Percentiles rank a stretch among this genome's conserved stretches.
phyloP scores from a whole-genome alignment of 139 green algal genomes.

The Chlorella vulgaris region DNA sequence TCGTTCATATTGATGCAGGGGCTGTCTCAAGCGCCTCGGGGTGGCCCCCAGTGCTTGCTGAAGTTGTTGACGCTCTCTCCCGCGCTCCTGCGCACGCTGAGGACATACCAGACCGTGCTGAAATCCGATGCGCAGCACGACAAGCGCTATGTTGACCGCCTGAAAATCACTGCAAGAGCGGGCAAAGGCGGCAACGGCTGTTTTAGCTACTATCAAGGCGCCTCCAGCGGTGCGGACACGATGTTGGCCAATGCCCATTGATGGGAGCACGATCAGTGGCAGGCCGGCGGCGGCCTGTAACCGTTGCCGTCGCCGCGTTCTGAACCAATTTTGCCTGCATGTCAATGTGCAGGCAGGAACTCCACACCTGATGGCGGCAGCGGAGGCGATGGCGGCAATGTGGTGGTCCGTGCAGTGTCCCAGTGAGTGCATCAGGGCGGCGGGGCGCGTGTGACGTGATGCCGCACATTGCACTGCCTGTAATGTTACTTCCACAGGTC shows the following conservation, averaged over 20 bases:
- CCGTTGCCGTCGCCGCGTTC: too few relatives aligned
- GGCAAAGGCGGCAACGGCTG: conserved; percentile 54
- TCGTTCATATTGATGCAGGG: too few relatives aligned
- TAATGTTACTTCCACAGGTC: background rate
- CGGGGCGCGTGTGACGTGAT: too few relatives aligned
- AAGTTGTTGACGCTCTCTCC: conserved; percentile 11
- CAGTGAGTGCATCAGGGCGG: conserved; percentile 41
- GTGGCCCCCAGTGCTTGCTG: background rate
- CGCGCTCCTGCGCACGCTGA: background rate
- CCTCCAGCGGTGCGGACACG: conserved; percentile 29
- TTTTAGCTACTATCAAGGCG: conserved; percentile 31
- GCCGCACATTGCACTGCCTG: background rate
- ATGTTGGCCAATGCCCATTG: too few relatives aligned
- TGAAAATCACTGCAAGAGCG: conserved; percentile 40
- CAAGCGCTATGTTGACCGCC: conserved; percentile 47
- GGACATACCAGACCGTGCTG: background rate
- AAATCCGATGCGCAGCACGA: conserved; percentile 17
- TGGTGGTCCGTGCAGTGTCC: conserved; percentile 46
- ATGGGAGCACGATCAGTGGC: too few relatives aligned
- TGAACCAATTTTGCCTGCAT: background rate
- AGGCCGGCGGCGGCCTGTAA: background rate
- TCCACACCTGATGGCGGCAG: conserved; percentile 53
- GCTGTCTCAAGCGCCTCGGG: background rate
- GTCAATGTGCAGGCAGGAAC: conserved; percentile 21
- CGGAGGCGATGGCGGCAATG: conserved; percentile 50